phyloP scores from a whole-genome alignment of 2,329 filamentous ascomycete genomes.

The Pezicula neosporulosa region DNA sequence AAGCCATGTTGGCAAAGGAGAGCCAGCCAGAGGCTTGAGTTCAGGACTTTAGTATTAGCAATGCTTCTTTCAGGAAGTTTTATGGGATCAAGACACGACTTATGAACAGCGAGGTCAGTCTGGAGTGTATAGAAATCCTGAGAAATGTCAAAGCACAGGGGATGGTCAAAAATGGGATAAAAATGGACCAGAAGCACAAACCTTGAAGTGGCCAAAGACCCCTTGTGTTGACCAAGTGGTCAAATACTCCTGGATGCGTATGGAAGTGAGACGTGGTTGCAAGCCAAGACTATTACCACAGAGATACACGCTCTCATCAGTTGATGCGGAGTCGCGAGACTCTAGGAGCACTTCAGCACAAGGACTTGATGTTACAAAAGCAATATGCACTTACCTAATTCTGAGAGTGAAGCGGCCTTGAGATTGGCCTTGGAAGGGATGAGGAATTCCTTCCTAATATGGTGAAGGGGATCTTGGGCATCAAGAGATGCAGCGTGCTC shows the following conservation, averaged over 20 bases:
- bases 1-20: conserved; percentile 61
- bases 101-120: too few relatives aligned
- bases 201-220: conserved; percentile 68
- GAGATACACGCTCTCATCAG: conserved; percentile 56
- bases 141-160: too few relatives aligned
- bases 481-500: conserved; percentile 44
- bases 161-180: too few relatives aligned
- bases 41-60: too few relatives aligned
- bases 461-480: conserved; percentile 53
- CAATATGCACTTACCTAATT: conserved; percentile 19
- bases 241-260: conserved; percentile 66
- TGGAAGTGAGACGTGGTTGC: conserved; percentile 62
- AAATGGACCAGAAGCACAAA: too few relatives aligned
- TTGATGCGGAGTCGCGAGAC: conserved; percentile 15
- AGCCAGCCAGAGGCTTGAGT: conserved; percentile 53
- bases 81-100: too few relatives aligned
- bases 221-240: conserved; percentile 74
- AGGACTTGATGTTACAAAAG: background rate
- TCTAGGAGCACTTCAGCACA: conserved; percentile 7
- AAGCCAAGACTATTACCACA: conserved; percentile 78
- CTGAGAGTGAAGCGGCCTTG: conserved; percentile 39
- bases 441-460: conserved; percentile 67
- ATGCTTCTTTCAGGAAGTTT: too few relatives aligned
- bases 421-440: conserved; percentile 73
- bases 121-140: too few relatives aligned